Conservation (phyloP, 306 rosid species). For the Hylodesmum podocarpum region DNA sequence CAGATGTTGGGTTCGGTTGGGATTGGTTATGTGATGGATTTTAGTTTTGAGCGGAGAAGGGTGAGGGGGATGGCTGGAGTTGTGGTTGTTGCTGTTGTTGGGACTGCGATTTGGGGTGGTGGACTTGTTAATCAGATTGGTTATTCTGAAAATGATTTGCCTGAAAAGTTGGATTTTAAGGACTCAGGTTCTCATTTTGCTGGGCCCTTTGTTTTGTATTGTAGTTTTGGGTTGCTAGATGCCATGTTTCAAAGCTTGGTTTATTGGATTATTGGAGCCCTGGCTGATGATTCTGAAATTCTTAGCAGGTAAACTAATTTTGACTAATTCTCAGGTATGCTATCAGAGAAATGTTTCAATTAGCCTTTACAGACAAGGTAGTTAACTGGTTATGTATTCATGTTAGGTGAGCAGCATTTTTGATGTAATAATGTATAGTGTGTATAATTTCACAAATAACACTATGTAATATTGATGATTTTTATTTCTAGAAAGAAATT, state of each 20-base stretch:
- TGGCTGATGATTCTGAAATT: conserved; percentile 69
- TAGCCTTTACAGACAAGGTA: too few species aligned
- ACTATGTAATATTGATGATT: too few species aligned
- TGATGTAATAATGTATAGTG: too few species aligned
- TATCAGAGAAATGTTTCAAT: too few species aligned
- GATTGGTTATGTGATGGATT: conserved; percentile 69
- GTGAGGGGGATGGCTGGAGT: conserved; percentile 62
- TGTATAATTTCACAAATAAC: too few species aligned
- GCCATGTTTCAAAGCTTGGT: conserved; percentile 74
- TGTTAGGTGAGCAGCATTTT: too few species aligned
- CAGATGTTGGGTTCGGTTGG: conserved; percentile 71
- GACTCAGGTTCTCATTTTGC: conserved; percentile 52
- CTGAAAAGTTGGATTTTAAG: conserved; percentile 63
- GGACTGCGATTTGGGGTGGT: conserved; percentile 74
- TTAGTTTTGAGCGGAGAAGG: conserved; percentile 65
- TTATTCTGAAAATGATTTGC: conserved; percentile 27
- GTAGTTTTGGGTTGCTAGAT: conserved; percentile 69
- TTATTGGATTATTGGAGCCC: conserved; percentile 76
- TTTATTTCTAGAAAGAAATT: too few species aligned
- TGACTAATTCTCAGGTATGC: too few species aligned
- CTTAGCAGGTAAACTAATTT: conserved; percentile 73
- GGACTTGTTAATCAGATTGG: conserved; percentile 70
- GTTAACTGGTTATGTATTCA: too few species aligned
- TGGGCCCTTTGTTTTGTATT: conserved; percentile 73
- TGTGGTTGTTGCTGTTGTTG: conserved; percentile 52